Evolutionary conservation across 805 yeast species (phyloP).

Genomic region (Maudiozyma barnettii): DNA sequence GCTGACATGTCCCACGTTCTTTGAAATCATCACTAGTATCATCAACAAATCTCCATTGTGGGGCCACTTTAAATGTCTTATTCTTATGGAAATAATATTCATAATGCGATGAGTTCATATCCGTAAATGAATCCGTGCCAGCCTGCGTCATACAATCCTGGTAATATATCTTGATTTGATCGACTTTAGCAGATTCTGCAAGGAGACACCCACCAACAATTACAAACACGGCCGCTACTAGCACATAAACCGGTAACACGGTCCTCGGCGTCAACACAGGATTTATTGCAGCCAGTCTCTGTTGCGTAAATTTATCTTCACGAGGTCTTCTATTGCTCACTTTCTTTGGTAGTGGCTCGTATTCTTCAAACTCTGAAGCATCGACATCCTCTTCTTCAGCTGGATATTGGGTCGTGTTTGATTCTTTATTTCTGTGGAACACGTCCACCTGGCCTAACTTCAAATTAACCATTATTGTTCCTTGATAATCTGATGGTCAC

Average conservation of each 20-base stretch:
- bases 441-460: conserved; percentile 24
- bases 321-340: conserved; percentile 55
- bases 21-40: conserved; percentile 38
- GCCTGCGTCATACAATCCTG: conserved; percentile 56
- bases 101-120: conserved; percentile 51
- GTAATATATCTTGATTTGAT: conserved; percentile 66
- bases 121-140: conserved; percentile 33
- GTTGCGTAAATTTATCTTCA: conserved; percentile 68
- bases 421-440: conserved; percentile 23
- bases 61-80: conserved; percentile 31
- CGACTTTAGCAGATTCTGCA: conserved; percentile 59
- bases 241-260: conserved; percentile 70
- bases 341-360: conserved; percentile 31
- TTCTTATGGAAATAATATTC: conserved; percentile 45
- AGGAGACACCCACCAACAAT: conserved; percentile 84
- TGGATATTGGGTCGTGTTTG: conserved; percentile 4
- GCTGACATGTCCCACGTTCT: conserved; percentile 52
- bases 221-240: conserved; percentile 71
- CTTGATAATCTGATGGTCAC: conserved; percentile 63
- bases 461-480: conserved; percentile 16
- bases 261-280: conserved; percentile 88
- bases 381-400: conserved; percentile 27
- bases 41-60: conserved; percentile 61
- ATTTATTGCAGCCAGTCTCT: conserved; percentile 44
- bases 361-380: conserved; percentile 32